phyloP scores from a whole-genome alignment of 2,329 filamentous ascomycete genomes.

The Colletotrichum sansevieriae region DNA sequence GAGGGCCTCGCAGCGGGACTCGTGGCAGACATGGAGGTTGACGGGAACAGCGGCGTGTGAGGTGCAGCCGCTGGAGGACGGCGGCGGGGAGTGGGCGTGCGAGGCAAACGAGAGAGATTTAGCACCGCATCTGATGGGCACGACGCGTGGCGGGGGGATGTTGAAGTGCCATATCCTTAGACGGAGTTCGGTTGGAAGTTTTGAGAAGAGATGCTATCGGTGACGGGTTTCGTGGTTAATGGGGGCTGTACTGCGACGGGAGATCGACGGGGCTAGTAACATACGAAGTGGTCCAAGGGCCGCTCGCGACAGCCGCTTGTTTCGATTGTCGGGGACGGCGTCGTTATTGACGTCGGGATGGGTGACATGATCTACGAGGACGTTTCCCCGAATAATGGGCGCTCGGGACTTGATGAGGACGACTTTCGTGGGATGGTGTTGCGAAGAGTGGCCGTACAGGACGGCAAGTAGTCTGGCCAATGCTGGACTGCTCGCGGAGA shows the following conservation, averaged over 20 bases:
- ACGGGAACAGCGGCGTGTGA: constrained; percentile 57
- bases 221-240: constrained; percentile 24
- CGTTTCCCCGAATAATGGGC: not conserved
- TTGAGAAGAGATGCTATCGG: constrained; percentile 56
- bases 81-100: constrained; percentile 20
- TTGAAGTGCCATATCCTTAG: constrained; percentile 62
- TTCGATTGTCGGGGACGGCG: constrained; percentile 6
- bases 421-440: constrained; percentile 1
- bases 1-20: constrained; percentile 60
- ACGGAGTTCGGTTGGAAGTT: constrained; percentile 61
- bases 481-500: constrained; percentile 27
- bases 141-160: constrained; percentile 57
- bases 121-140: constrained; percentile 57
- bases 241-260: constrained; percentile 3
- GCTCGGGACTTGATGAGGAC: constrained; percentile 1
- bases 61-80: constrained; percentile 52
- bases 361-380: constrained; percentile 25
- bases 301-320: constrained; percentile 13
- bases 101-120: constrained; percentile 46
- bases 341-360: constrained; percentile 5
- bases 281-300: constrained; percentile 34
- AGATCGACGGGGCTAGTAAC: constrained; percentile 38
- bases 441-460: not conserved
- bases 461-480: constrained; percentile 21
- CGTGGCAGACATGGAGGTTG: constrained; percentile 60